Conservation (phyloP, 2,329 filamentous ascomycete genomes). For the Tympanopsis confertula region DNA sequence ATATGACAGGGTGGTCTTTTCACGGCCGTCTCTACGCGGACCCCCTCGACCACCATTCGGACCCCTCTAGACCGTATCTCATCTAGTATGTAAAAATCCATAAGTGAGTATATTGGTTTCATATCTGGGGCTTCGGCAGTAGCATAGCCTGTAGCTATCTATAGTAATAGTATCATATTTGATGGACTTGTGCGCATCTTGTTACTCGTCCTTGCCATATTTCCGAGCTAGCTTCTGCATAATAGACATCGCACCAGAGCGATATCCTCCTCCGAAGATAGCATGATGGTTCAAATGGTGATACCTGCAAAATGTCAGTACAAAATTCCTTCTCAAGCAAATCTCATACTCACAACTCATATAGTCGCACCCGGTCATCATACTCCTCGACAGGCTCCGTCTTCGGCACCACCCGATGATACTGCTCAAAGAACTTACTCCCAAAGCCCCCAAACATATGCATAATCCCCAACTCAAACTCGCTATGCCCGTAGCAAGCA, state of each 20-base stretch:
- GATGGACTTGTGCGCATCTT: too few species aligned
- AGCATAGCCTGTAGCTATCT: too few species aligned
- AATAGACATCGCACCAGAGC: slow-evolving; percentile 63
- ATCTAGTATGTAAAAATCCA: too few species aligned
- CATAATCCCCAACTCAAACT: slow-evolving; percentile 92
- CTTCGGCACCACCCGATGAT: slow-evolving; percentile 63
- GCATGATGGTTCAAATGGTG: slow-evolving; percentile 84
- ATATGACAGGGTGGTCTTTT: too few species aligned
- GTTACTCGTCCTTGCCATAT: slow-evolving; percentile 56
- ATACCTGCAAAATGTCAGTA: slow-evolving; percentile 38
- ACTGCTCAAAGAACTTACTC: slow-evolving; percentile 61
- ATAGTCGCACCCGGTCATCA: slow-evolving; percentile 69
- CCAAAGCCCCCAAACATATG: slow-evolving; percentile 90
- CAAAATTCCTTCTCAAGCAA: background rate
- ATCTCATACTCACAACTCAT: slow-evolving; percentile 58
- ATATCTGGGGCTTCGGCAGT: too few species aligned
- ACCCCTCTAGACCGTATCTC: too few species aligned
- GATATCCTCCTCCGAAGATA: slow-evolving; percentile 73
- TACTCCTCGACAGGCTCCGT: slow-evolving; percentile 73
- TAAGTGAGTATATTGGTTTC: too few species aligned
- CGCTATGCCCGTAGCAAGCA: slow-evolving; percentile 71
- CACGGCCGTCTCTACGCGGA: too few species aligned
- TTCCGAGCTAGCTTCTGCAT: slow-evolving; percentile 65
- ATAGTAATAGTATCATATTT: too few species aligned
- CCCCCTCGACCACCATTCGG: too few species aligned